These are phyloP conservation scores for Sarocladium brachiariae DNA, from an alignment of 2,329 filamentous ascomycete genomes.

Conservation along the genomic window DNA sequence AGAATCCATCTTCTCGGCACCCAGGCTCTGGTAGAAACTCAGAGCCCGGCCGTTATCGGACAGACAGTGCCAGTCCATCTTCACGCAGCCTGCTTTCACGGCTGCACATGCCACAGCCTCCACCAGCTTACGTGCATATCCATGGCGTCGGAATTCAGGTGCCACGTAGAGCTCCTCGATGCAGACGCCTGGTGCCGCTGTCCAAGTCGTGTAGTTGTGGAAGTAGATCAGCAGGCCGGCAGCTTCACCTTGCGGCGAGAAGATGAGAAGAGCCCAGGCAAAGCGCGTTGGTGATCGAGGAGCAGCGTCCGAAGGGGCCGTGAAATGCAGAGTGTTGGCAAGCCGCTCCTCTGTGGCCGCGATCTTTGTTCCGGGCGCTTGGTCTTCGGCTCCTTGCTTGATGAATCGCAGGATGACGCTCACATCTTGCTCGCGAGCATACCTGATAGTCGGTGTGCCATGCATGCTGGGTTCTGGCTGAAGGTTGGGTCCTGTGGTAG, in stretches of 20 bases:
- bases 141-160: constrained; percentile 7
- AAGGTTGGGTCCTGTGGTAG: no score
- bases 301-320: not conserved
- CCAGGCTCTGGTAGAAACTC: constrained; percentile 13
- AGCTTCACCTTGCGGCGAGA: constrained; percentile 7
- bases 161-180: constrained; percentile 14
- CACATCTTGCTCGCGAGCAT: not conserved
- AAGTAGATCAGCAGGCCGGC: constrained; percentile 13
- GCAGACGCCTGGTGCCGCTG: constrained; percentile 10
- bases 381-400: not conserved
- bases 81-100: constrained; percentile 5
- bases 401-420: not conserved
- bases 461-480: no score
- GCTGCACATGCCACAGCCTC: constrained; percentile 11
- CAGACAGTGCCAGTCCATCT: constrained; percentile 14
- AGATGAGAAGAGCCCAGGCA: constrained; percentile 9
- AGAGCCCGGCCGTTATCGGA: constrained; percentile 11
- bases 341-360: not conserved
- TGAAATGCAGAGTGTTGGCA: not conserved
- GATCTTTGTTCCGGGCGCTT: not conserved
- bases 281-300: constrained; percentile 1
- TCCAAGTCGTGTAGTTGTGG: constrained; percentile 14
- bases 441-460: not conserved
- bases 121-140: constrained; percentile 11
- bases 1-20: constrained; percentile 11